phyloP scores from a whole-genome alignment of 306 rosid species.

The Begonia peltatifolia region DNA sequence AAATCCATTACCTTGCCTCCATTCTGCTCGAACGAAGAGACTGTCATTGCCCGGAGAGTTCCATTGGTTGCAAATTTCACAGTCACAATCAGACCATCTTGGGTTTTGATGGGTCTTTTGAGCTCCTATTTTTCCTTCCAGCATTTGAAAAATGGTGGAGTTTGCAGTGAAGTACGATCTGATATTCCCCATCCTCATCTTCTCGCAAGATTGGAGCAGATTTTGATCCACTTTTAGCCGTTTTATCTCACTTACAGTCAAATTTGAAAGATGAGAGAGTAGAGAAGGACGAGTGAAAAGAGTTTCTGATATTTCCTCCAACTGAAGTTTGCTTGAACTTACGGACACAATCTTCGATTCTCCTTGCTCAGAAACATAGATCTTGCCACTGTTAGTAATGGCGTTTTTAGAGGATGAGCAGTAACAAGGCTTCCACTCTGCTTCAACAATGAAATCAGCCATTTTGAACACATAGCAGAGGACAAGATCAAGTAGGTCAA shows the following conservation, averaged over 20 bases:
- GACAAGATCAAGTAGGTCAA: conserved; percentile 50
- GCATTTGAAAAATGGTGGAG: conserved; percentile 68
- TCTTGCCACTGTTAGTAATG: conserved; percentile 53
- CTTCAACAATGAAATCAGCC: conserved; percentile 57
- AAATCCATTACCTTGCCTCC: conserved; percentile 31
- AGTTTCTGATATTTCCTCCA: conserved; percentile 85
- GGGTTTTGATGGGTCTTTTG: conserved; percentile 21
- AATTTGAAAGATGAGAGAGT: conserved; percentile 50
- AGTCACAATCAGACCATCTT: conserved; percentile 92
- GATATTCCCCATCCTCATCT: conserved; percentile 9
- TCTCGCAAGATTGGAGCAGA: neutral
- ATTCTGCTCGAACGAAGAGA: conserved; percentile 51
- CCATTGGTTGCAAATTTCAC: conserved; percentile 55
- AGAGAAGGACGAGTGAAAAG: conserved; percentile 65
- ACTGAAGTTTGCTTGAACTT: conserved; percentile 34
- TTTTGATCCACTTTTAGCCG: conserved; percentile 18
- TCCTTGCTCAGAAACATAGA: conserved; percentile 70
- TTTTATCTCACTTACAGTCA: conserved; percentile 28
- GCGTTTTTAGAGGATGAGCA: conserved; percentile 62
- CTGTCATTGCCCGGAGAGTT: conserved; percentile 30
- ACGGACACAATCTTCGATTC: conserved; percentile 62
- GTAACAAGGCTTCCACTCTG: conserved; percentile 72
- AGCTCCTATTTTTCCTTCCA: conserved; percentile 44
- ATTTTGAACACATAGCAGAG: conserved; percentile 54
- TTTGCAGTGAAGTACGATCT: conserved; percentile 32